These are phyloP conservation scores for Whalleya microplaca DNA, from an alignment of 2,329 filamentous ascomycete species.

Conservation along the genomic window DNA sequence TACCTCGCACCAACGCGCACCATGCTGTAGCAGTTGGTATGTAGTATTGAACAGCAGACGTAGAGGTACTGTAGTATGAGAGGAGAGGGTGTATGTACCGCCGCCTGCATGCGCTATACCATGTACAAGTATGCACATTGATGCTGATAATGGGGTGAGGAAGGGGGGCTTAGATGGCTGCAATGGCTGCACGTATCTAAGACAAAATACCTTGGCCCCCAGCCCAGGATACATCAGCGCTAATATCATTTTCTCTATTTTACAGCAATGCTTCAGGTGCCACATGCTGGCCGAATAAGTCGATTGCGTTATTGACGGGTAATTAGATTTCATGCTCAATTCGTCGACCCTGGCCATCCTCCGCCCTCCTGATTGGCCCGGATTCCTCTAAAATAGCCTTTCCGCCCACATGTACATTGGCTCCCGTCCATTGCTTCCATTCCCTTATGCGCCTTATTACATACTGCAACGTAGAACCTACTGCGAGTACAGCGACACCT, in stretches of 20 bases:
- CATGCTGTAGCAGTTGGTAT: not conserved
- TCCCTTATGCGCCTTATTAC: not conserved
- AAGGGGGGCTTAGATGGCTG: conserved; percentile 11
- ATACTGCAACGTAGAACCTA: no score
- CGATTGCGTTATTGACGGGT: conserved; percentile 20
- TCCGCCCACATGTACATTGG: not conserved
- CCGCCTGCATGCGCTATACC: no score
- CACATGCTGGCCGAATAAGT: conserved; percentile 14
- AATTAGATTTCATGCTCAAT: conserved; percentile 14
- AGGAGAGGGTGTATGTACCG: no score
- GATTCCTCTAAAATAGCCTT: not conserved
- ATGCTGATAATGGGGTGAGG: conserved; percentile 17
- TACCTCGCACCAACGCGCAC: conserved; percentile 16
- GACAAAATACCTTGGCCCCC: conserved; percentile 19
- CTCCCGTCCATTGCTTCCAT: not conserved
- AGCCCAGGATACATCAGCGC: conserved; percentile 22
- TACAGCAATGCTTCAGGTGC: conserved; percentile 18
- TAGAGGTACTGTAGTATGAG: no score
- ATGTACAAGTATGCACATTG: conserved; percentile 12
- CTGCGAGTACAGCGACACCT: no score
- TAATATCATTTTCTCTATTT: conserved; percentile 2
- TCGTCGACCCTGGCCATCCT: not conserved
- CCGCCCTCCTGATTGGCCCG: not conserved
- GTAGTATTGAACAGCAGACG: no score
- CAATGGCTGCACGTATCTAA: no score